Conservation (phyloP, 257 asterid genomes). For the Cynanchum wilfordii region DNA sequence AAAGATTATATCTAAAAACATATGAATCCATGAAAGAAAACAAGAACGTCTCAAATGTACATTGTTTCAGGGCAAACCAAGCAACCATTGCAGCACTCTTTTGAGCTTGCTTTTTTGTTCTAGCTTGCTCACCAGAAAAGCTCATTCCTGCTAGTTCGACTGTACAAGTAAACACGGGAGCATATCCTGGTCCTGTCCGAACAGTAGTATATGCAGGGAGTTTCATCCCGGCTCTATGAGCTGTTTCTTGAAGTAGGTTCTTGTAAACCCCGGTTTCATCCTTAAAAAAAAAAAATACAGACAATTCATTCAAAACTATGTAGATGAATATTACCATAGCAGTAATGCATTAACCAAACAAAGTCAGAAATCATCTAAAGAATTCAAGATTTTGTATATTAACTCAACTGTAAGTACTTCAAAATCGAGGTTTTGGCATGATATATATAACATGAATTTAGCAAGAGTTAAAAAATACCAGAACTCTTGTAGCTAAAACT, state of each 20-base stretch:
- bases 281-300: conserved; percentile 22
- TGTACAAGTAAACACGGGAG: conserved; percentile 62
- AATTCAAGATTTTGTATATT: too few relatives aligned
- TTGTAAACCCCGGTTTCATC: conserved; percentile 87
- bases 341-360: neutral
- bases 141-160: conserved; percentile 70
- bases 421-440: too few relatives aligned
- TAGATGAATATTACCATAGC: neutral
- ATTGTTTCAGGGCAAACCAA: conserved; percentile 70
- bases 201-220: conserved; percentile 69
- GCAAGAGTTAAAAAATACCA: conserved; percentile 4
- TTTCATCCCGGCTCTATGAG: conserved; percentile 70
- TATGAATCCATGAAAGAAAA: neutral
- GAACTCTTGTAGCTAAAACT: conserved; percentile 21
- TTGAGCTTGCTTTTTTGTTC: conserved; percentile 85
- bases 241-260: conserved; percentile 80
- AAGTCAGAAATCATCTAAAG: too few relatives aligned
- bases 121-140: conserved; percentile 75
- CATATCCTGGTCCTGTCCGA: conserved; percentile 68
- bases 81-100: conserved; percentile 85
- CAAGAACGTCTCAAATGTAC: conserved; percentile 21
- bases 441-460: too few relatives aligned
- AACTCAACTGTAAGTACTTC: too few relatives aligned
- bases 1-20: neutral
- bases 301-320: neutral